Percentiles rank a stretch among this genome's conserved stretches.
Conservation (phyloP, 2,329 filamentous ascomycete species). For the Verruconis gallopava region DNA sequence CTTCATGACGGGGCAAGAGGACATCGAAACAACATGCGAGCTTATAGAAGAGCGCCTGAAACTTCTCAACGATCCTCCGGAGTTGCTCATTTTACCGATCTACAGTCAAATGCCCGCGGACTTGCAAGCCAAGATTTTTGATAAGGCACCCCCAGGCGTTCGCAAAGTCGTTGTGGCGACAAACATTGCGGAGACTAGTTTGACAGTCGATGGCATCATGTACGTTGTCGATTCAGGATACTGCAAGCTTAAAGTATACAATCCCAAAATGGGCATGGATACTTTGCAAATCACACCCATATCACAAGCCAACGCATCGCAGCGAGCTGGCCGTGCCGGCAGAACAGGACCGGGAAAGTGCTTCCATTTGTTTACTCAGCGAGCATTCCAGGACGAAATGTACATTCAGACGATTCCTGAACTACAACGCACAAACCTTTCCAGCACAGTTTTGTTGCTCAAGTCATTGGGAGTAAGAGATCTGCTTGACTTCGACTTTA, state of each 20-base stretch:
- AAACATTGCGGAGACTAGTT: conserved; percentile 94
- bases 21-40: conserved; percentile 95
- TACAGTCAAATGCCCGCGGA: conserved; percentile 99
- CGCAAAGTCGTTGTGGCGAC: conserved; percentile 97
- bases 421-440: conserved; percentile 90
- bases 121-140: conserved; percentile 94
- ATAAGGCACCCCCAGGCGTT: conserved; percentile 76
- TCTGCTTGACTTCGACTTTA: conserved; percentile 92
- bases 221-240: conserved; percentile 95
- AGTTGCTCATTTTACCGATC: conserved; percentile 87
- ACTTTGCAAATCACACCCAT: conserved; percentile 96
- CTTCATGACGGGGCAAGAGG: conserved; percentile 98
- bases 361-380: conserved; percentile 86
- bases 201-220: conserved; percentile 98
- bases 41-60: conserved; percentile 77
- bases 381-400: conserved; percentile 88
- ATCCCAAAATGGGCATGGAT: conserved; percentile 98
- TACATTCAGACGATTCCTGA: conserved; percentile 96
- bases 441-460: conserved; percentile 85
- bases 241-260: conserved; percentile 97
- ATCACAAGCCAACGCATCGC: conserved; percentile 88
- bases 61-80: conserved; percentile 84
- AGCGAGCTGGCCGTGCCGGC: conserved; percentile 85
- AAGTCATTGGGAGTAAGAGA: conserved; percentile 94
- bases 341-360: conserved; percentile 92